Conservation (phyloP, 257 asterid species). For the Dorcoceras hygrometricum region DNA sequence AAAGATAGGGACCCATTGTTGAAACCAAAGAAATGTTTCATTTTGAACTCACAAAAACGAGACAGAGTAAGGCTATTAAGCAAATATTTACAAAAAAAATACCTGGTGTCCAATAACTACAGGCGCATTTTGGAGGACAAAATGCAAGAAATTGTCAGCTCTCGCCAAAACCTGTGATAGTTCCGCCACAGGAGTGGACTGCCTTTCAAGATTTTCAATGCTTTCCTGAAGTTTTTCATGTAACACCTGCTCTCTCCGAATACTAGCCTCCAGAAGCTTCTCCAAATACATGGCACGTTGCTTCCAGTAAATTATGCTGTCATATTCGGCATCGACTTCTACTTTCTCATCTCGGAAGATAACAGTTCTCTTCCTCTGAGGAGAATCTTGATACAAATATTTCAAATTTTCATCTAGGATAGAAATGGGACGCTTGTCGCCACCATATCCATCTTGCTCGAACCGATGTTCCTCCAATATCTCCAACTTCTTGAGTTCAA, state of each 20-base stretch:
- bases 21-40: not conserved
- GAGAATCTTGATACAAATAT: constrained; percentile 49
- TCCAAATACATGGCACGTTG: constrained; percentile 59
- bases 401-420: constrained; percentile 67
- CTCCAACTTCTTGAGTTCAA: constrained; percentile 85
- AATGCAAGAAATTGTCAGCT: constrained; percentile 86
- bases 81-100: constrained; percentile 2
- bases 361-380: constrained; percentile 49
- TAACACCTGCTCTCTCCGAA: constrained; percentile 49
- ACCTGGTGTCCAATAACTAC: constrained; percentile 97
- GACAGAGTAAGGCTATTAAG: not conserved
- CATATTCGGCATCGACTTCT: constrained; percentile 67
- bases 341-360: constrained; percentile 42
- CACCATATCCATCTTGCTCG: constrained; percentile 69
- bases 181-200: constrained; percentile 87
- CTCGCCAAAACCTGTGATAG: constrained; percentile 66
- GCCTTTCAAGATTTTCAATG: constrained; percentile 74
- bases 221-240: constrained; percentile 72
- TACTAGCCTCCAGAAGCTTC: constrained; percentile 66
- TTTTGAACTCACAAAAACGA: not conserved
- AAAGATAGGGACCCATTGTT: not conserved
- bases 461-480: constrained; percentile 79
- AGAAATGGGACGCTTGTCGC: constrained; percentile 75
- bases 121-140: constrained; percentile 87
- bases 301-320: constrained; percentile 65